phyloP scores from a whole-genome alignment of 371 early-diverging fungal genomes.

The Chytridiales sp. region DNA sequence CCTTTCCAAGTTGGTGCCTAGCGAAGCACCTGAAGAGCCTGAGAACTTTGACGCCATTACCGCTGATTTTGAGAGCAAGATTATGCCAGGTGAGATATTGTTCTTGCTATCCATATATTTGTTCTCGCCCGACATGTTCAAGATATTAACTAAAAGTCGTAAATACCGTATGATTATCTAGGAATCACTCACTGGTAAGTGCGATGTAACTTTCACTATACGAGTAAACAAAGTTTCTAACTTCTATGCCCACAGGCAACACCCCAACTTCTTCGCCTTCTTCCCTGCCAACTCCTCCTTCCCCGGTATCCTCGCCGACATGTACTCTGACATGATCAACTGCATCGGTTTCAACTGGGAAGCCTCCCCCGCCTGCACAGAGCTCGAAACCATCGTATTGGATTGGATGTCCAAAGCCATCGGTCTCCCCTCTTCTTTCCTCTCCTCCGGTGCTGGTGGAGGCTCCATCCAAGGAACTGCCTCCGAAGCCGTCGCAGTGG shows the following conservation, averaged over 20 bases:
- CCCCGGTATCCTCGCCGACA: constrained; percentile 58
- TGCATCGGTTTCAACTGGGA: constrained; percentile 59
- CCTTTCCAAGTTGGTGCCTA: constrained; percentile 47
- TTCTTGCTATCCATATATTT: neutral
- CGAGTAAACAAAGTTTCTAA: neutral
- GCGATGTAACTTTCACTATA: neutral
- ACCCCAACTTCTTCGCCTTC: constrained; percentile 56
- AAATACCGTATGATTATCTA: neutral
- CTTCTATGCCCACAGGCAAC: constrained; percentile 27
- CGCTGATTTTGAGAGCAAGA: constrained; percentile 49
- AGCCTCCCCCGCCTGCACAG: constrained; percentile 57
- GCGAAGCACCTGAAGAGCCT: constrained; percentile 56
- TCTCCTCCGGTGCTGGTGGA: constrained; percentile 52
- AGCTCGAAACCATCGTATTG: constrained; percentile 58
- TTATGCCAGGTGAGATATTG: constrained; percentile 51
- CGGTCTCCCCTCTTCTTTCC: constrained; percentile 47
- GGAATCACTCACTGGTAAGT: constrained; percentile 57
- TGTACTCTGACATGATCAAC: constrained; percentile 58
- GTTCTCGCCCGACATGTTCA: neutral
- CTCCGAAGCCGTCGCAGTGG: constrained; percentile 56
- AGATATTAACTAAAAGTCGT: neutral
- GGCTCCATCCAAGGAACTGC: constrained; percentile 63
- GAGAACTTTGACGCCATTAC: constrained; percentile 52
- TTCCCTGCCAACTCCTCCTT: constrained; percentile 54
- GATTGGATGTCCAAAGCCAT: constrained; percentile 63